Evolutionary conservation across 179 eudicot genomes (phyloP).

Genomic region (Camellia oleifera): DNA sequence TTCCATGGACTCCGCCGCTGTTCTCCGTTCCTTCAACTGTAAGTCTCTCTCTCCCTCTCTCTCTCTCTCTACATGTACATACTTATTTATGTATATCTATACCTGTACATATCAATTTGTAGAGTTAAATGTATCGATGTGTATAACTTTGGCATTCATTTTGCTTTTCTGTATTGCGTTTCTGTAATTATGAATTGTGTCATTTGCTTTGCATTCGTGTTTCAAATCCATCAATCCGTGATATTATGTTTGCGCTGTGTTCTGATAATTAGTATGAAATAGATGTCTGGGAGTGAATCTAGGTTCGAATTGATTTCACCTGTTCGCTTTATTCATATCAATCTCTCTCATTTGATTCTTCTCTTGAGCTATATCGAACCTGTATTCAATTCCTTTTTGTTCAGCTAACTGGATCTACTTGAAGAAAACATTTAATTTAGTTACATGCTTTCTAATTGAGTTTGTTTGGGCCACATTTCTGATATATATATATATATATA

Average conservation of each 20-base stretch:
- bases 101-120: not conserved
- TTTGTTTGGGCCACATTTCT: not conserved
- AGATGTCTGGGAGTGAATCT: not conserved
- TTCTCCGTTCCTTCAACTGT: constrained; percentile 41
- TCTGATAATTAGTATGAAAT: not conserved
- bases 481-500: not conserved
- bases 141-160: not conserved
- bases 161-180: not conserved
- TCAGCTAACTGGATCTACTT: not conserved
- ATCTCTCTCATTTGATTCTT: not conserved
- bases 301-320: not conserved
- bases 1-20: constrained; percentile 42
- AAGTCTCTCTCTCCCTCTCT: constrained; percentile 1
- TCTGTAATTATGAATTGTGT: not conserved
- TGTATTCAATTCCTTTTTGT: not conserved
- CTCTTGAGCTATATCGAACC: not conserved
- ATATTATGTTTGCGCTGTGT: not conserved
- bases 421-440: not conserved
- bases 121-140: not conserved
- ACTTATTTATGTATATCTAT: not conserved
- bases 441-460: not conserved
- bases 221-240: not conserved
- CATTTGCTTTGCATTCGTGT: not conserved
- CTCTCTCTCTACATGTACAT: not conserved
- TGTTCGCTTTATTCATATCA: not conserved